Percentiles rank a stretch among this genome's conserved stretches.
Evolutionary conservation across 202 grass and related monocot genomes (phyloP).

Genomic region (Setaria viridis): DNA sequence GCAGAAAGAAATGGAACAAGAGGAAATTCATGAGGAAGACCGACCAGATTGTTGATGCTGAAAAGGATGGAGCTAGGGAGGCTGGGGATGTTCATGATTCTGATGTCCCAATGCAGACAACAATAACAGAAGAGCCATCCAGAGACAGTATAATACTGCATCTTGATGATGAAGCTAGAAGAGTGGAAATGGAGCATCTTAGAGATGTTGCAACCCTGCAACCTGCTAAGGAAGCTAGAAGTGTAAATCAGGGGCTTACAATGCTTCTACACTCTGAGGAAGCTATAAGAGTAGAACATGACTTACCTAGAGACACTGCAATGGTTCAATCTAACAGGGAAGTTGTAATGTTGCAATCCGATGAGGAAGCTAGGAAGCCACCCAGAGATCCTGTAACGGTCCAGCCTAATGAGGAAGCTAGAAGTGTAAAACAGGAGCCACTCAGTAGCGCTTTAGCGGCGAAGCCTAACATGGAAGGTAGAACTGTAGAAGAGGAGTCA

Average conservation of each 20-base stretch:
- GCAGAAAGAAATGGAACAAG: no score
- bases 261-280: not conserved
- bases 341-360: not conserved
- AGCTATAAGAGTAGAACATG: slow-evolving; percentile 8
- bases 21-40: no score
- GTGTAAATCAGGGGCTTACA: slow-evolving; percentile 8
- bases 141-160: not conserved
- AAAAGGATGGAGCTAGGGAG: no score
- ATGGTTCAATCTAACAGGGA: not conserved
- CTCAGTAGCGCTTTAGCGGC: not conserved
- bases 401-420: no score
- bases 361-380: slow-evolving; percentile 4
- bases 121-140: slow-evolving; percentile 20
- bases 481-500: not conserved
- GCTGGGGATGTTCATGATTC: no score
- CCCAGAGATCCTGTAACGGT: not conserved
- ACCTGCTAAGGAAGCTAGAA: slow-evolving; percentile 12
- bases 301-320: slow-evolving; percentile 1
- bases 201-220: slow-evolving; percentile 16
- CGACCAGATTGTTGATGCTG: no score
- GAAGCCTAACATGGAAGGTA: slow-evolving; percentile 25
- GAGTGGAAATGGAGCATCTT: not conserved
- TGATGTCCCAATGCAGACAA: slow-evolving; percentile 10
- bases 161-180: slow-evolving; percentile 13
- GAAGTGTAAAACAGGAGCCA: no score